Conservation (phyloP, 2,329 filamentous ascomycete species). For the Alternaria sp. region DNA sequence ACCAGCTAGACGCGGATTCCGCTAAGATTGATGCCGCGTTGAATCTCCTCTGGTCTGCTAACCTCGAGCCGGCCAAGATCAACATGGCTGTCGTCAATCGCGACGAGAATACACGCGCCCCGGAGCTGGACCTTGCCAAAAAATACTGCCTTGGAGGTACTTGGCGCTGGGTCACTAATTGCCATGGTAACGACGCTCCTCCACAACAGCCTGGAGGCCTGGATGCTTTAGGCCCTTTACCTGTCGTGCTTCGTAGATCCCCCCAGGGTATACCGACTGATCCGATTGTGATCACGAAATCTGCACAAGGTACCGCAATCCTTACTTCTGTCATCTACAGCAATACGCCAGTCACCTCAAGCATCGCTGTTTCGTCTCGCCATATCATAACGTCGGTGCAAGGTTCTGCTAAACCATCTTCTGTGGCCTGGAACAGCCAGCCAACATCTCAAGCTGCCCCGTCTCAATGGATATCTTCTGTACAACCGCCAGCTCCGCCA, state of each 20-base stretch:
- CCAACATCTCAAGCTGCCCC: not conserved
- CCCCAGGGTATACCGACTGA: not conserved
- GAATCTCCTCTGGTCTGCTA: constrained; percentile 58
- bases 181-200: constrained; percentile 2
- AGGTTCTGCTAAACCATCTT: not conserved
- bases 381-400: constrained; percentile 5
- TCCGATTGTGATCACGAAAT: not conserved
- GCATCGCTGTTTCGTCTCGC: not conserved
- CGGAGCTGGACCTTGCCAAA: constrained; percentile 10
- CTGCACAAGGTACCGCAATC: not conserved
- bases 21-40: constrained; percentile 57
- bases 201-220: constrained; percentile 1
- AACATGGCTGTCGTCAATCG: constrained; percentile 60
- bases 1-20: constrained; percentile 56
- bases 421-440: not conserved
- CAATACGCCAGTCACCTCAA: not conserved
- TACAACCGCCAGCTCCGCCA: not conserved
- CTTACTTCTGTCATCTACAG: not conserved
- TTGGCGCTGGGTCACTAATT: constrained; percentile 35
- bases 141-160: constrained; percentile 38
- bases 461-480: not conserved
- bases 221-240: not conserved
- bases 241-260: not conserved
- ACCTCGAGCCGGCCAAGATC: constrained; percentile 55
- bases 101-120: constrained; percentile 37